These are phyloP conservation scores for Chalara sp. DNA, from an alignment of 2,329 filamentous ascomycete genomes.

Conservation along the genomic window DNA sequence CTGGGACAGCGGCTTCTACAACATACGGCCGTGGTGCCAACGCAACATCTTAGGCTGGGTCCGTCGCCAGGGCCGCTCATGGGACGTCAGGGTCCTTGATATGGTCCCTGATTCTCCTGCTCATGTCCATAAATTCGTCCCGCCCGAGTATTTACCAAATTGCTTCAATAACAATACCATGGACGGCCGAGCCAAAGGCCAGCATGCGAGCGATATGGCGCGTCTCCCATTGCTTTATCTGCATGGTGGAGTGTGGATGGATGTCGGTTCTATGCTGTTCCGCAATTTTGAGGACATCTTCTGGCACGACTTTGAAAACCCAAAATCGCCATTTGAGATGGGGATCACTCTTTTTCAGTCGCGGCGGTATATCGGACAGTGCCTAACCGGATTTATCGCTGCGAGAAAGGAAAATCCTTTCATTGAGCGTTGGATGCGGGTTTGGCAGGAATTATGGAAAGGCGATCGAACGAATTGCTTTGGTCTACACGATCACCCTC, in stretches of 20 bases:
- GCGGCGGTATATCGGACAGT: slow-evolving; percentile 5
- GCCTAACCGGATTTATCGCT: slow-evolving; percentile 37
- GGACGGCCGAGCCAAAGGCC: slow-evolving; percentile 35
- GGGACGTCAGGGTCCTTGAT: slow-evolving; percentile 37
- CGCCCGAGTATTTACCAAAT: slow-evolving; percentile 29
- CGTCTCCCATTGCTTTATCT: slow-evolving; percentile 34
- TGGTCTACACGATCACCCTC: not conserved
- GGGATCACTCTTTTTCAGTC: slow-evolving; percentile 20
- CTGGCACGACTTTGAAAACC: slow-evolving; percentile 34
- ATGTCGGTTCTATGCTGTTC: slow-evolving; percentile 36
- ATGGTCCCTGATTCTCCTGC: slow-evolving; percentile 29
- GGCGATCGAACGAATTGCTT: slow-evolving; percentile 21
- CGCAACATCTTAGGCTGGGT: slow-evolving; percentile 36
- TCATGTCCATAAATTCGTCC: slow-evolving; percentile 28
- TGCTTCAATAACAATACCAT: slow-evolving; percentile 37
- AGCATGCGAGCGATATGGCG: slow-evolving; percentile 41
- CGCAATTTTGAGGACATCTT: slow-evolving; percentile 35
- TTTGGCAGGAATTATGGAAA: slow-evolving; percentile 31
- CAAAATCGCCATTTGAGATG: slow-evolving; percentile 29
- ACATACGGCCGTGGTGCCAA: slow-evolving; percentile 32
- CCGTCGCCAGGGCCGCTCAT: slow-evolving; percentile 31
- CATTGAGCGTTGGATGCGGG: slow-evolving; percentile 36
- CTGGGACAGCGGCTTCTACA: slow-evolving; percentile 33
- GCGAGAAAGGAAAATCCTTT: slow-evolving; percentile 35
- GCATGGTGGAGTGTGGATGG: slow-evolving; percentile 38